Evolutionary conservation across 208 protist species (phyloP), one percentile per base, ranked within the genome.

Genomic region (Borovskyia barvae): DNA sequence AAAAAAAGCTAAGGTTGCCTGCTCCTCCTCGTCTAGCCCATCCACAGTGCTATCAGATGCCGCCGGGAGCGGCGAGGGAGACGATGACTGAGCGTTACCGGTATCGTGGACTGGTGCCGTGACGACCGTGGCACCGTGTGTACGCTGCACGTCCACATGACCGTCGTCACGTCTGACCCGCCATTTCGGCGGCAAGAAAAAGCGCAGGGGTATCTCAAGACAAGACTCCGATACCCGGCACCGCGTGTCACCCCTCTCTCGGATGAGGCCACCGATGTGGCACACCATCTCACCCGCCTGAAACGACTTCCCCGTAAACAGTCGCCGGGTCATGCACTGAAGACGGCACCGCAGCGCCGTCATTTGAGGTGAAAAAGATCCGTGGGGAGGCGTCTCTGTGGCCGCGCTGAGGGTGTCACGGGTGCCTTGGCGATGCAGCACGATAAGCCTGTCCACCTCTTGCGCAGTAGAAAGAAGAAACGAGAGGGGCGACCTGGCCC

Each of bases 261-360:
- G 52, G 41, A 95, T 72, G n/a, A 80, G 37, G 15, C 89, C 89
- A 9, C 89, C 89, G n/a, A 90, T 58, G 25, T 83, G 62, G 36
- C 72, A 79, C 8, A 95, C 85, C 26, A 89, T 26, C 3, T 89
- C 85, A n/a, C 85, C 89, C 5, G 68, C 25, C 17, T 81, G 69
- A 58, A 92, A 95, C 0, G 78, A n/a, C 39, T 80, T 81, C 2
- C 75, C 89, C 12, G 83, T 69, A 66, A 89, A 92, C 24, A 89
- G 66, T 11, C 88, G 72, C 15, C 66, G 75, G 11, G 58, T 76
- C 55, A 92, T 77, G 41, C 56, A 64, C 43, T 72, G 63, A 37
- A 92, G 52, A 0, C 59, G 59, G 25, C 75, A 60, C 2, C 72
- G 62, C 41, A 76, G 19, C 20, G 39, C 17, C 1, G 42, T 15